Conservation (phyloP, 768 basidiomycete genomes). For the Amanita brunnescens region DNA sequence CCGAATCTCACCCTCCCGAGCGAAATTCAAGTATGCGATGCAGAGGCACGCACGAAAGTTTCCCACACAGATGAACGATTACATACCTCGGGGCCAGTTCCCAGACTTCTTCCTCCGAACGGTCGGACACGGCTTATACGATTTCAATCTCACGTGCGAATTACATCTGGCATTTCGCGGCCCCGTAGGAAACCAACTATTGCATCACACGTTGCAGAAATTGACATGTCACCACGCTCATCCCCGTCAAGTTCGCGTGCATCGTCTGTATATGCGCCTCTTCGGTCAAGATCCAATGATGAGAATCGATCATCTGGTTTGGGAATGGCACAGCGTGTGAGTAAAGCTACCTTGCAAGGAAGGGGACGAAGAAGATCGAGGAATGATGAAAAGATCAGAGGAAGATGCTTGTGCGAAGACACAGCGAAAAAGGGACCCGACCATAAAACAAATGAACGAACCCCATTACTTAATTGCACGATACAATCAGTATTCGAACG, state of each 20-base stretch:
- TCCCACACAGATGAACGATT: background rate
- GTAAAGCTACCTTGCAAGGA: constrained; percentile 24
- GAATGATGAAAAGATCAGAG: constrained; percentile 2
- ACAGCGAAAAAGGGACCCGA: background rate
- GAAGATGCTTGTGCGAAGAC: background rate
- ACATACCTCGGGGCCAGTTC: background rate
- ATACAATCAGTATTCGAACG: constrained; percentile 14
- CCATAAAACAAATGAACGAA: constrained; percentile 12
- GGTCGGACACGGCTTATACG: constrained; percentile 34
- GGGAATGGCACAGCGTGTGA: constrained; percentile 54
- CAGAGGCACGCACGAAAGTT: background rate
- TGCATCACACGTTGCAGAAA: background rate
- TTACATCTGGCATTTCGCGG: constrained; percentile 57
- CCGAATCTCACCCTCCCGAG: background rate
- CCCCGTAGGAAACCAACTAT: constrained; percentile 21
- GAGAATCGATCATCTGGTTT: constrained; percentile 40
- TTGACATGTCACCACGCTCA: constrained; percentile 16
- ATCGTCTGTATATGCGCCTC: constrained; percentile 75
- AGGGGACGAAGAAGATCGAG: constrained; percentile 14
- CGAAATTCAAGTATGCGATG: too few relatives aligned
- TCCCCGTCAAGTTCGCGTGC: constrained; percentile 58
- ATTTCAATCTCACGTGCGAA: constrained; percentile 71
- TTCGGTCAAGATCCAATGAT: constrained; percentile 49
- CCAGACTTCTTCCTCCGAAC: background rate
- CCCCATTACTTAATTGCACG: constrained; percentile 14